Evolutionary conservation across 2,329 filamentous ascomycete genomes (phyloP).

Genomic region (Huntiella moniliformis): DNA sequence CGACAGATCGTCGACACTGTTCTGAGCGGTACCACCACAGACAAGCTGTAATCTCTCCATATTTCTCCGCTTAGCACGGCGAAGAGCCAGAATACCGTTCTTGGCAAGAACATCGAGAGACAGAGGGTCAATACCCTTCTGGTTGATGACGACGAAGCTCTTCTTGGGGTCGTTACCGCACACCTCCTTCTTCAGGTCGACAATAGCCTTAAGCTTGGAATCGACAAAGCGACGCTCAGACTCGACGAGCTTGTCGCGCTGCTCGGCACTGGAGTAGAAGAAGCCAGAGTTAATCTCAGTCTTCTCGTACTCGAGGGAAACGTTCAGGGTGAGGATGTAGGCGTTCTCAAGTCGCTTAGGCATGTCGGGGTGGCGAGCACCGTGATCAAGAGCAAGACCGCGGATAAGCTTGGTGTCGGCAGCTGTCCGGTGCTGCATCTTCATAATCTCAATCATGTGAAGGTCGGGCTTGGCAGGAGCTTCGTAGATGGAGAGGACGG

Average conservation of each 20-base stretch:
- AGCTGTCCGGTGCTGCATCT: slow-evolving; percentile 95
- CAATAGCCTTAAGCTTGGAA: slow-evolving; percentile 90
- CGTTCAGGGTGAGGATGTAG: slow-evolving; percentile 84
- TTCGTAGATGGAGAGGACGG: slow-evolving; percentile 85
- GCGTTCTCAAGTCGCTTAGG: slow-evolving; percentile 91
- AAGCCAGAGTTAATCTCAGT: slow-evolving; percentile 98
- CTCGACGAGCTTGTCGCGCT: slow-evolving; percentile 94
- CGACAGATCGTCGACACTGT: slow-evolving; percentile 84
- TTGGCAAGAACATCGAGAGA: slow-evolving; percentile 92
- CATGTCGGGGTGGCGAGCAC: slow-evolving; percentile 94
- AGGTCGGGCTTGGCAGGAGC: slow-evolving; percentile 81
- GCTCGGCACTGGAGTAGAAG: slow-evolving; percentile 94
- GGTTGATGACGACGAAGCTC: slow-evolving; percentile 94
- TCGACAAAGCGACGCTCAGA: slow-evolving; percentile 92
- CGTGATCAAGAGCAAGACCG: slow-evolving; percentile 83
- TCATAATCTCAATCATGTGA: slow-evolving; percentile 99
- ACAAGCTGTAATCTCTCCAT: slow-evolving; percentile 96
- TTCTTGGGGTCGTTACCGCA: slow-evolving; percentile 87
- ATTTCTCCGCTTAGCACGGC: slow-evolving; percentile 91
- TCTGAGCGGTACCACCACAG: slow-evolving; percentile 79
- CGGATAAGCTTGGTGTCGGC: slow-evolving; percentile 92
- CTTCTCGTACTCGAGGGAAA: slow-evolving; percentile 96
- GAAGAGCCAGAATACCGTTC: slow-evolving; percentile 89
- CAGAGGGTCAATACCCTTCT: slow-evolving; percentile 95
- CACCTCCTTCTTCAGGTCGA: slow-evolving; percentile 93